Evolutionary conservation across 192 early-diverging fungal species (phyloP), one percentile per base, ranked within the genome.

Genomic region (Umbelopsis sp.): DNA sequence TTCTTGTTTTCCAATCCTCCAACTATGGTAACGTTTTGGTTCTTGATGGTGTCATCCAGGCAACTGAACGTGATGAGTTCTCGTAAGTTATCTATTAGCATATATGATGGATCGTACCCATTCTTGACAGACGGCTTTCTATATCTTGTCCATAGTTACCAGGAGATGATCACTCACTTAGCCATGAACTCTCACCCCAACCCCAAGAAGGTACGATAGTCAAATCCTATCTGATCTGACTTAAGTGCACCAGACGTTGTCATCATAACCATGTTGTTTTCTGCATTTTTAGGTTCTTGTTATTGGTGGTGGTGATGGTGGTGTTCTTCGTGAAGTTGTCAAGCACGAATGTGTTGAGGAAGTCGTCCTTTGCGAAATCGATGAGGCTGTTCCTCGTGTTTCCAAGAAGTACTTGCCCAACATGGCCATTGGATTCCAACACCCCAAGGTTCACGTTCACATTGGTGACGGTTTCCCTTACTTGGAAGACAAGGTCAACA

Each of bases 141-240:
- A 26, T 8, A n/a, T n/a, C n/a, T n/a, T n/a, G n/a, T 26, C n/a
- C 26, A 14, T 66, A 91, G 90, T 25, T 98, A 98, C 87, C 98
- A 99, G 84, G 98, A 99, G 85, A 99, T 98, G 97, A 99, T 99
- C 85, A 93, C 97, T 59, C 97, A 99, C 74, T 82, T 96, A 32
- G 93, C 98, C 22, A 83, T 99, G 80, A 97, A 92, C 78, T 84
- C 92, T 54, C 98, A 99, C 83, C 93, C 97, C 65, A 87, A 95
- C 87, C 98, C 98, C 65, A 89, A 92, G 81, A 92, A 96, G 83
- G 94, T 93, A 74, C 69, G 69, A 45, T n/a, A n/a, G 73, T n/a
- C 66, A 6, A 49, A 49, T 20, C 20, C 2, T 17, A 49, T 6
- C 2, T 49, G 16, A 56, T 34, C 6, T 11, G 9, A 36, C 20